A percentile compares a stretch with the other conserved stretches of the same genome.
Evolutionary conservation across 352 stramenopile species (phyloP).

Genomic region (Pythium dissotocum): DNA sequence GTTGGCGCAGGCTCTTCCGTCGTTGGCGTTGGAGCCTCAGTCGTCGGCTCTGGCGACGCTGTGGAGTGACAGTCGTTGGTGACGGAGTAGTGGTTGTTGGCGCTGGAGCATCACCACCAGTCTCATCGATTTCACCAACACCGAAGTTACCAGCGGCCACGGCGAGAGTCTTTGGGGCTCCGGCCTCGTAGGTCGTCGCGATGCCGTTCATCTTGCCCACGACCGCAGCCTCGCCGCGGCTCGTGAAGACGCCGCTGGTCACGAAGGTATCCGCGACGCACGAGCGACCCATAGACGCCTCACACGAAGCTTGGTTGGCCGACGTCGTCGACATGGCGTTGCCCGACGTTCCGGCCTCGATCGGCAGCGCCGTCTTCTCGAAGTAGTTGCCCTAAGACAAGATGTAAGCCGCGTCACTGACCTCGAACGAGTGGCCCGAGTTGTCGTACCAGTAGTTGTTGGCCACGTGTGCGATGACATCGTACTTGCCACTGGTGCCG

Average conservation of each 20-base stretch:
- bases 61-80: background rate
- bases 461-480: slow-evolving; percentile 30
- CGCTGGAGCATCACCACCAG: background rate
- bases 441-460: slow-evolving; percentile 32
- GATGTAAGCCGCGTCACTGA: slow-evolving; percentile 18
- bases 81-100: background rate
- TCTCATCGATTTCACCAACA: slow-evolving; percentile 10
- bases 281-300: slow-evolving; percentile 3
- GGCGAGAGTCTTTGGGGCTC: slow-evolving; percentile 7
- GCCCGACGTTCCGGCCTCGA: slow-evolving; percentile 6
- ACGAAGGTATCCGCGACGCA: slow-evolving; percentile 22
- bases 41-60: background rate
- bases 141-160: slow-evolving; percentile 20
- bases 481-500: slow-evolving; percentile 26
- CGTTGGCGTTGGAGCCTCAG: background rate
- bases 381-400: slow-evolving; percentile 27
- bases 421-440: slow-evolving; percentile 25
- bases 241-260: slow-evolving; percentile 17
- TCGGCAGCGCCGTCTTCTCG: slow-evolving; percentile 23
- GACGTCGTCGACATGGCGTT: slow-evolving; percentile 17
- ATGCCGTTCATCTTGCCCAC: slow-evolving; percentile 19
- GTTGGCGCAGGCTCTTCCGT: background rate
- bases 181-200: slow-evolving; percentile 14
- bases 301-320: slow-evolving; percentile 11
- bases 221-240: slow-evolving; percentile 10